Conservation (phyloP, 257 asterid genomes). For the Solanum pinnatisectum region DNA sequence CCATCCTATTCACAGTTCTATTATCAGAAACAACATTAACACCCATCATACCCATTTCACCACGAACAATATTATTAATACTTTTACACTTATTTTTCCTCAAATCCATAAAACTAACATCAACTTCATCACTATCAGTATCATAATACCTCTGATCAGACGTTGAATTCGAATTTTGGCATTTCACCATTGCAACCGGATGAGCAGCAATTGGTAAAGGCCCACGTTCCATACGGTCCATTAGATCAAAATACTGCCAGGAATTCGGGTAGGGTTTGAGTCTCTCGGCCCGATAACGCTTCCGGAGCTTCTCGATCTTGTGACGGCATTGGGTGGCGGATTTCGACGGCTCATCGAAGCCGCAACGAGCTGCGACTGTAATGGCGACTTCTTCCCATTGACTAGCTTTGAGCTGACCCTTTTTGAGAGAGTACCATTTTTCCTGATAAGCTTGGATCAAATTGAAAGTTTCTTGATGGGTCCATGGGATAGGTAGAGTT, state of each 20-base stretch:
- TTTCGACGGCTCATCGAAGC: slow-evolving; percentile 59
- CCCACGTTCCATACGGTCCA: slow-evolving; percentile 90
- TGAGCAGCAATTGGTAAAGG: slow-evolving; percentile 52
- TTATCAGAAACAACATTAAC: background rate
- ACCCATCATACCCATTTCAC: slow-evolving; percentile 4
- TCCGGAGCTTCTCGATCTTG: slow-evolving; percentile 87
- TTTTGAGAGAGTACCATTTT: slow-evolving; percentile 82
- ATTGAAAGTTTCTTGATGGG: slow-evolving; percentile 73
- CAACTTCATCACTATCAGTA: slow-evolving; percentile 39
- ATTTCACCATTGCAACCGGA: slow-evolving; percentile 41
- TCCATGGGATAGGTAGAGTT: slow-evolving; percentile 72
- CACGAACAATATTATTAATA: slow-evolving; percentile 38
- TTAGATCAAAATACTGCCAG: slow-evolving; percentile 77
- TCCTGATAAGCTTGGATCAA: slow-evolving; percentile 80
- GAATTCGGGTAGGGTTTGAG: slow-evolving; percentile 55
- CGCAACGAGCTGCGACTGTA: slow-evolving; percentile 81
- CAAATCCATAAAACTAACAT: slow-evolving; percentile 10
- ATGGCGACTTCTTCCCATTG: slow-evolving; percentile 80
- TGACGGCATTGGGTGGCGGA: slow-evolving; percentile 95
- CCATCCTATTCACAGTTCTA: slow-evolving; percentile 9
- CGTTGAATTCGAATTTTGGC: slow-evolving; percentile 5
- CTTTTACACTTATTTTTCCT: slow-evolving; percentile 43
- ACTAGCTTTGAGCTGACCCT: slow-evolving; percentile 77
- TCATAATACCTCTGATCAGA: slow-evolving; percentile 2
- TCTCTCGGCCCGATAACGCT: slow-evolving; percentile 71